Base-by-base conservation (phyloP, 176 grass and related monocot genomes). In the Musa itinerans region DNA sequence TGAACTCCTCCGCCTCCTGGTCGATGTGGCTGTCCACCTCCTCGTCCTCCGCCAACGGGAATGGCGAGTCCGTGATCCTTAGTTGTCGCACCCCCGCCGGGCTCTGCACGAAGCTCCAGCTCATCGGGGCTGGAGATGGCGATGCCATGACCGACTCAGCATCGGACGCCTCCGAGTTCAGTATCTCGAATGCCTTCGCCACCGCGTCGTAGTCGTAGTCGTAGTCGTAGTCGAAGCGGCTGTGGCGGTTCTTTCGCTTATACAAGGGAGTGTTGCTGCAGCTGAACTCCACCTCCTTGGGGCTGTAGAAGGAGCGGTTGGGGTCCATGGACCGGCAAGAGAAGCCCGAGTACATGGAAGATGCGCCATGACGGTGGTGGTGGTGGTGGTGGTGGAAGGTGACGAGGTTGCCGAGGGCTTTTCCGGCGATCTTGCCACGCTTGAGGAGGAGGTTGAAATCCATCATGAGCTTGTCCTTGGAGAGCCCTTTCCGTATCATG, bases 31-130 rank as follows among this genome's bases (percentile, higher is more conserved):
- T 51, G 52, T 94, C 84, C 53, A 63, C 78, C 50, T 81, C 80
- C 53, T 80, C 88, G 58, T 85, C 91, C 2, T 85, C 86, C 15
- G 82, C 88, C 9, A 87, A 0, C 5, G 80, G 84, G 81, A 89
- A 94, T 52, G 95, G 95, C 48, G 95, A 99, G 82, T 94, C 90
- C 10, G 95, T 99, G 75, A 99, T 88, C 78, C 90, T 79, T 19
- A 94, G 88, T 77, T 98, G 84, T 69, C 65, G 82, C 34, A 78
- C 83, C 74, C 72, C 59, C 64, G 78, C 82, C 2, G 95, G 86
- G 67, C 88, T 98, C 79, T 87, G 86, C 52, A 83, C 79, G 23
- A 92, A 86, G 73, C 73, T 80, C 25, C 53, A 15, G 19, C 20
- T 53, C 51, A 69, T 52, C 58, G 75, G 72, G 66, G 89, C 79